Conservation (phyloP, 2,329 filamentous ascomycete genomes). For the Ophiosphaerella korrae region DNA sequence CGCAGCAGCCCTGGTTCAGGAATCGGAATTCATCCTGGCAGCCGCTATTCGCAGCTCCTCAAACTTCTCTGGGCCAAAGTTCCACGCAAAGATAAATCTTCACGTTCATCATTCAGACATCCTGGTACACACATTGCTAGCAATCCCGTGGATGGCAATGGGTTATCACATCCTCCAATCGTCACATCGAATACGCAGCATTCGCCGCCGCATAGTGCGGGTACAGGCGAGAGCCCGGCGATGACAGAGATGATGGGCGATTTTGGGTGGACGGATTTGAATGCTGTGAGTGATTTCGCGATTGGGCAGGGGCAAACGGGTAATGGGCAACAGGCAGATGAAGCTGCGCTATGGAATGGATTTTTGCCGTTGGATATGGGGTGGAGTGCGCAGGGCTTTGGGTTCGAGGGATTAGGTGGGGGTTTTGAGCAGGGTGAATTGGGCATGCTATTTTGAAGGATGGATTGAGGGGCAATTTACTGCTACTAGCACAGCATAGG, state of each 20-base stretch:
- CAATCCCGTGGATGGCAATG: conserved; percentile 33
- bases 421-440: conserved; percentile 33
- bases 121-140: conserved; percentile 39
- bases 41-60: conserved; percentile 53
- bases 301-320: conserved; percentile 47
- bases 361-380: conserved; percentile 48
- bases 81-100: conserved; percentile 38
- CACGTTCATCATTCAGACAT: conserved; percentile 33
- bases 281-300: conserved; percentile 55
- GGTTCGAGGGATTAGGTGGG: conserved; percentile 34
- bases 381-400: conserved; percentile 37
- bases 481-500: too few species aligned
- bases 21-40: conserved; percentile 51
- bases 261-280: conserved; percentile 56
- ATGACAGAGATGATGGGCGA: conserved; percentile 55
- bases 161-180: conserved; percentile 23
- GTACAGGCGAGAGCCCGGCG: conserved; percentile 48
- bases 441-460: conserved; percentile 36
- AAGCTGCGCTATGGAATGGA: conserved; percentile 40
- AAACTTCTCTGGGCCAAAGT: conserved; percentile 57
- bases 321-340: conserved; percentile 30
- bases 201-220: conserved; percentile 45
- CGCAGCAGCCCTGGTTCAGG: conserved; percentile 47
- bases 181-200: conserved; percentile 2
- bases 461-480: background rate